Base-by-base conservation (phyloP, 1,139 yeast genomes). In the Kodamaea ohmeri region DNA sequence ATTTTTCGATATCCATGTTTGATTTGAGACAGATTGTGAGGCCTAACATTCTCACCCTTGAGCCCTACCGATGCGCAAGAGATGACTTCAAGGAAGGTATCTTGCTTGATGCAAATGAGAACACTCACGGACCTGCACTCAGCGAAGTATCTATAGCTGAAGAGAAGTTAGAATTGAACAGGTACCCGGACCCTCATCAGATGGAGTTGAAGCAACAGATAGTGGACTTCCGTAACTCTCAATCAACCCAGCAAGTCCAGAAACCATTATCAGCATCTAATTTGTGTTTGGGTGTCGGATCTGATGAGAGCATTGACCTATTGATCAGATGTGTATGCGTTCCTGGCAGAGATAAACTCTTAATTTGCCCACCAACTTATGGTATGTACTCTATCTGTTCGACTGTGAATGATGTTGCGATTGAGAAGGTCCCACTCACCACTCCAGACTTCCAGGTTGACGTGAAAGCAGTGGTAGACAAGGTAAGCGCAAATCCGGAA, bases 151-250 rank as follows among this genome's bases (percentile, higher is more conserved):
- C 63, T 1, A 40, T 43, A 3, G 48, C 48, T 8, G 74, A 67
- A 40, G 41, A 43, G 30, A 41, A 45, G 1, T 58, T 77, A 47
- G 82, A 80, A 37, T 75, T 92, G 52, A 83, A 92, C 65, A 72
- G 98, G 53, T 92, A 92, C 58, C 98, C 98, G 7, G 98, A 92
- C 53, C 99, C 99, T 7, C 97, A 90, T 61, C 98, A 92, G 56
- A 48, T 73, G n/a, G 83, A 73, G 24, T 73, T 92, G 52, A 92
- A 94, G 58, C 65, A 75, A 46, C 80, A 81, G 47, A 69, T 92
- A 36, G 79, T 85, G 36, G 67, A 76, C 28, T 83, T 83, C 55
- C 75, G 99, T 49, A 88, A 86, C 55, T 46, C 56, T 2, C 26
- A 31, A 11, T 6, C 12, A n/a, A 31, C 8, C 9, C 13, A 7